These are phyloP conservation scores for Bonia amplexicaulis DNA, from an alignment of 176 grass and related monocot species.

Conservation along the genomic window DNA sequence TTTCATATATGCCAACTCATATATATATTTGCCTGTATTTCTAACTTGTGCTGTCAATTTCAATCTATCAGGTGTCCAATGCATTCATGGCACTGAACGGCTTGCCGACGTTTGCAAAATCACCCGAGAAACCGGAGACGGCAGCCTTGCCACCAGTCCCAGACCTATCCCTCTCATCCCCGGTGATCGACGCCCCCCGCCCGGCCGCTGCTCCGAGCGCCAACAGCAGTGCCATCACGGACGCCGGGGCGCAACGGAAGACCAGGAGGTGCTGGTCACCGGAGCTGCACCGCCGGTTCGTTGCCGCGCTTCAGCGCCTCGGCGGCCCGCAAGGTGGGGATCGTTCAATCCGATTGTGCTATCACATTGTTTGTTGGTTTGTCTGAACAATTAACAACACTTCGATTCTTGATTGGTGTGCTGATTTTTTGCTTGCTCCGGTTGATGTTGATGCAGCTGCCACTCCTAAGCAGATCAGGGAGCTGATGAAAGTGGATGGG, in stretches of 20 bases:
- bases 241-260: slow-evolving; percentile 48
- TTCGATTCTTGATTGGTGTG: neutral
- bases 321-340: slow-evolving; percentile 65
- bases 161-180: slow-evolving; percentile 48
- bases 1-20: neutral
- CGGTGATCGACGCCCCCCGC: slow-evolving; percentile 5
- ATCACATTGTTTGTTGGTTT: neutral
- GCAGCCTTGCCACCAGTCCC: slow-evolving; percentile 4
- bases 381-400: neutral
- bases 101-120: neutral
- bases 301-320: slow-evolving; percentile 69
- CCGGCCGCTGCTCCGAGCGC: slow-evolving; percentile 20
- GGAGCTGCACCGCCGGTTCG: slow-evolving; percentile 76
- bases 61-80: slow-evolving; percentile 19
- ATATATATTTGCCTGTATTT: neutral
- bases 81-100: slow-evolving; percentile 13
- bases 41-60: neutral
- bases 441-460: slow-evolving; percentile 43
- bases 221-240: slow-evolving; percentile 25
- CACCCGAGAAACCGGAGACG: slow-evolving; percentile 2
- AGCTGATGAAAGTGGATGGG: slow-evolving; percentile 89
- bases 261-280: slow-evolving; percentile 79
- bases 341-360: neutral
- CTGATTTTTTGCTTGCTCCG: slow-evolving; percentile 9
- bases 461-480: slow-evolving; percentile 90